Percentiles rank a stretch among this genome's conserved stretches.
Conservation (phyloP, 805 yeast species). For the Saccharomyces kudriavzevii region DNA sequence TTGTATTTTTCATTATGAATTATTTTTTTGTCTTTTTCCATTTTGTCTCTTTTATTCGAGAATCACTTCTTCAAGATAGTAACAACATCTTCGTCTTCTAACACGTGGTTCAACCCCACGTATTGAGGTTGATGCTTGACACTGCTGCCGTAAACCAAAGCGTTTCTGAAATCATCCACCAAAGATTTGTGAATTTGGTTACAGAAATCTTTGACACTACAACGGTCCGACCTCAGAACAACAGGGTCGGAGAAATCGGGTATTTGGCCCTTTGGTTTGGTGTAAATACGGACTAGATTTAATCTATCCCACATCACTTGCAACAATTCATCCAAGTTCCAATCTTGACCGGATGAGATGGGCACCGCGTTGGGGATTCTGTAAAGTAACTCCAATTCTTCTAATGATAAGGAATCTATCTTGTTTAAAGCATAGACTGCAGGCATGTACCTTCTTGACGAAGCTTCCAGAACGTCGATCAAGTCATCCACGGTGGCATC, state of each 20-base stretch:
- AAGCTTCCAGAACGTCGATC: conserved; percentile 87
- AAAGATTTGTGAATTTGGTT: conserved; percentile 89
- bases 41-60: neutral
- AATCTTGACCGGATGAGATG: conserved; percentile 88
- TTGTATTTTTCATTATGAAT: neutral
- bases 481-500: conserved; percentile 97
- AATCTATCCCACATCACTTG: conserved; percentile 94
- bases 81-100: conserved; percentile 95
- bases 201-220: conserved; percentile 92
- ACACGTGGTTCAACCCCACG: conserved; percentile 76
- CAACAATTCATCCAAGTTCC: conserved; percentile 93
- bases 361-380: conserved; percentile 97
- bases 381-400: conserved; percentile 83
- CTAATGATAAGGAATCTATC: conserved; percentile 88
- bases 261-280: conserved; percentile 88
- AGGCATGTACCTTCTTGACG: conserved; percentile 87
- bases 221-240: conserved; percentile 72
- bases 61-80: conserved; percentile 72
- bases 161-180: conserved; percentile 88
- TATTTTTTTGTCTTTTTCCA: neutral
- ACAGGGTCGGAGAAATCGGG: conserved; percentile 96
- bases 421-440: conserved; percentile 92
- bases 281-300: conserved; percentile 87
- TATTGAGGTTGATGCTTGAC: conserved; percentile 97
- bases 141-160: conserved; percentile 86